These are phyloP conservation scores for Guadua angustifolia DNA, from an alignment of 176 grass and related monocot genomes.

Conservation along the genomic window DNA sequence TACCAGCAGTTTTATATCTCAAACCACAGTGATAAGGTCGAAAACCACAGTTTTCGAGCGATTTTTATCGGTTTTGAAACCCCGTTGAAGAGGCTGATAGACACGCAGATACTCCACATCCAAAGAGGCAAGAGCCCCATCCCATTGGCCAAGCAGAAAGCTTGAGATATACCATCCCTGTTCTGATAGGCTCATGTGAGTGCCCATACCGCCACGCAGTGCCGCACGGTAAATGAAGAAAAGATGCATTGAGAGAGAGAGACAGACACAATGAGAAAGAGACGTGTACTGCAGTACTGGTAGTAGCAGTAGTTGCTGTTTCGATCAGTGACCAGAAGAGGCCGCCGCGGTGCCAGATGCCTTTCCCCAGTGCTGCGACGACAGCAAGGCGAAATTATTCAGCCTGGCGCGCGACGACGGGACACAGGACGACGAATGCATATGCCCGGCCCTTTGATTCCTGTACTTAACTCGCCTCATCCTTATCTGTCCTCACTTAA, in stretches of 20 bases:
- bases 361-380: neutral
- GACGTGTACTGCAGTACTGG: neutral
- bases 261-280: neutral
- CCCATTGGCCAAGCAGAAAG: slow-evolving; percentile 2
- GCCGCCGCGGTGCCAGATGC: neutral
- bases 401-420: neutral
- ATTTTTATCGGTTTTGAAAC: no score
- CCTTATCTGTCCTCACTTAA: neutral
- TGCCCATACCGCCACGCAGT: neutral
- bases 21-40: no score
- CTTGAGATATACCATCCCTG: neutral
- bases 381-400: neutral
- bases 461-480: neutral
- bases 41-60: no score
- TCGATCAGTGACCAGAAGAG: neutral
- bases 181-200: neutral
- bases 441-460: neutral
- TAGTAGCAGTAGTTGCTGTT: neutral
- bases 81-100: neutral
- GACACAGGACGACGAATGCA: neutral
- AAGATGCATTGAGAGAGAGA: neutral
- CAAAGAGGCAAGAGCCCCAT: neutral
- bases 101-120: neutral
- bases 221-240: neutral
- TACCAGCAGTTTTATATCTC: no score